Conservation (phyloP, 192 early-diverging fungal species). For the Coemansia guatemalensis region DNA sequence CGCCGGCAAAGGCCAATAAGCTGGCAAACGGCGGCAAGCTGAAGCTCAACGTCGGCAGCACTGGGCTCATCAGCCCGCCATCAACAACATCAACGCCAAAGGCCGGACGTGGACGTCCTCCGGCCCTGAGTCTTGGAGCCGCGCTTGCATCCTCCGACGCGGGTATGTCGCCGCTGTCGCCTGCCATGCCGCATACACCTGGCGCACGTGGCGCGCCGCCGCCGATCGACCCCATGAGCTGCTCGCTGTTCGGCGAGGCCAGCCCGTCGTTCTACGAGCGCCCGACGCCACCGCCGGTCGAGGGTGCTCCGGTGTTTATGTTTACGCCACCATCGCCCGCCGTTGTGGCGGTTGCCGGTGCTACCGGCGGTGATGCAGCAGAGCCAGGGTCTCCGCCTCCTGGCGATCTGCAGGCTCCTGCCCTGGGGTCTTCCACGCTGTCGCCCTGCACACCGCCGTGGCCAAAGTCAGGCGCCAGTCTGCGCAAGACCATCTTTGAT, state of each 20-base stretch:
- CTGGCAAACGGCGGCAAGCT: constrained; percentile 13
- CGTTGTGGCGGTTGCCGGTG: constrained; percentile 2
- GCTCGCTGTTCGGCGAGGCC: constrained; percentile 37
- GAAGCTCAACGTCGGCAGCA: constrained; percentile 32
- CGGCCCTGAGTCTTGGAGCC: constrained; percentile 26
- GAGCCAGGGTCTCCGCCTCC: not conserved
- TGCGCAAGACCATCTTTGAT: constrained; percentile 49
- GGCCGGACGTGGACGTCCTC: constrained; percentile 18
- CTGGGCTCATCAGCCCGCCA: constrained; percentile 45
- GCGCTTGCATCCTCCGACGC: constrained; percentile 14
- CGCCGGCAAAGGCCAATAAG: constrained; percentile 19
- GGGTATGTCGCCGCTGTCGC: constrained; percentile 32
- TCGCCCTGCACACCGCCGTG: constrained; percentile 47
- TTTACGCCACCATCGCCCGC: constrained; percentile 43
- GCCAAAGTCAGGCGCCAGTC: constrained; percentile 40
- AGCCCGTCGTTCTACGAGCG: constrained; percentile 38
- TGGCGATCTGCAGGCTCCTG: not conserved
- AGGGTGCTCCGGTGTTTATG: constrained; percentile 41
- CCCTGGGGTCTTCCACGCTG: constrained; percentile 6
- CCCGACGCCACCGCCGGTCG: constrained; percentile 28
- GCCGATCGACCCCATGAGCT: constrained; percentile 4
- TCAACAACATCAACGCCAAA: constrained; percentile 17
- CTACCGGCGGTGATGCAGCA: not conserved
- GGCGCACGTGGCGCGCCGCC: constrained; percentile 3
- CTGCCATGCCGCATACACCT: constrained; percentile 33